Evolutionary conservation across 352 stramenopile genomes (phyloP), one percentile per base, ranked within the genome.

Genomic region (Phytophthora pluvialis): DNA sequence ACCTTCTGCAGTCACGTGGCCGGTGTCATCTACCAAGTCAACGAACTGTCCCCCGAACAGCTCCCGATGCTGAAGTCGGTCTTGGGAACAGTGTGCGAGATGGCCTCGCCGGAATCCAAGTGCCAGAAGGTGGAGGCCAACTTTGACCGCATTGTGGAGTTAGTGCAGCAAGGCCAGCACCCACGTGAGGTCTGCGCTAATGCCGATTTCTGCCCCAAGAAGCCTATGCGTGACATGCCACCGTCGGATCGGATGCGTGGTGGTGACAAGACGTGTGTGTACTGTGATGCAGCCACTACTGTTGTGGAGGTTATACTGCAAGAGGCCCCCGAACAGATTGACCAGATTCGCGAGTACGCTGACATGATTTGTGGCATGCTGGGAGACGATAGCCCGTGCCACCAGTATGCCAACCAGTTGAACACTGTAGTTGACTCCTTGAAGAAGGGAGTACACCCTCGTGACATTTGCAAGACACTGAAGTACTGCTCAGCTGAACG

Each of bases 101-200:
- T 80, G 42, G 57, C 68, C 16, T 77, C 75, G 1, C 45, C 59
- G 28, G 70, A 71, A 38, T 75, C 57, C 53, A 82, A 83, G 46
- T 93, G 85, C 48, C 60, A 83, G 13, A 50, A 77, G 26, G 45
- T 81, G 16, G 73, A 79, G 18, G 64, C 72, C 15, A 75, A 89
- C 44, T 89, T 90, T 72, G 80, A 89, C 45, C 57, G 75, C 25
- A 78, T 93, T 56, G 75, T 93, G 4, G 63, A 78, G 25, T 58
- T 80, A 36, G 58, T 81, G 15, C 74, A 91, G 62, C 49, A 83
- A 42, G 82, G 75, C 10, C 67, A 86, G 9, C 38, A 53, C n/a
- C 78, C 81, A 1, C 59, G 62, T 52, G 68, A 88, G 12, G 60
- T 90, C 8, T 93, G 84, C 56, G 48, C 60, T 12, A 47, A 49